Base-by-base conservation (phyloP, 192 early-diverging fungal species). In the Radiomyces spectabilis region DNA sequence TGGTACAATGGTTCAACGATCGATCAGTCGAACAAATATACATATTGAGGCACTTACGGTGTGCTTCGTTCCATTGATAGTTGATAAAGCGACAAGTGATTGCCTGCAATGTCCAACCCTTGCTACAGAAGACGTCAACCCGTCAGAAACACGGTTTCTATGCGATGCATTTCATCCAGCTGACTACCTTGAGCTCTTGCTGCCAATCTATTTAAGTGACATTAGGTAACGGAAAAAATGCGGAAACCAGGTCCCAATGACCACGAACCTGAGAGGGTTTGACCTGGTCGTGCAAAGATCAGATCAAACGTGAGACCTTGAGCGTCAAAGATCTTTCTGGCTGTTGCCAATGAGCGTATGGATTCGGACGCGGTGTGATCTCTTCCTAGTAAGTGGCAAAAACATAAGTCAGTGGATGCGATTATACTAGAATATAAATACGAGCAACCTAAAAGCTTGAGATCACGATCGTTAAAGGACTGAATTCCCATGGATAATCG, bases 21-120 rank as follows among this genome's bases (percentile, higher is more conserved):
- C 37, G 7, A n/a, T 16, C 13, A 29, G 12, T 41, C 2, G 12
- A 10, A 33, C 4, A 41, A 22, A 2, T 30, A 16, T 19, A 27
- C 7, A 16, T 52, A 26, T 9, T 1, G n/a, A n/a, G n/a, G n/a
- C n/a, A 48, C 66, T 62, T 65, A 77, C 75, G 65, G 69, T 41
- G 77, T 80, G 12, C 77, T 70, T 4, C 51, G 64, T 31, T 80
- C 75, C 6, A 80, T 42, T 9, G 75, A 77, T 12, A 80, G 55
- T 55, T 80, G 75, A 40, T 80, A 80, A 13, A 80, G 50, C 10
- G 75, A 77, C 5, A 79, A 50, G 33, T 79, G 77, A 49, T 76
- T 41, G 16, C 65, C 69, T 4, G 75, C 77, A 15, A 79, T 58
- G 21, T 69, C 58, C 44, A 79, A 45, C 5, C 69, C 61, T 26